phyloP scores from a whole-genome alignment of 768 basidiomycete genomes.

The Pulveroboletus sp. region DNA sequence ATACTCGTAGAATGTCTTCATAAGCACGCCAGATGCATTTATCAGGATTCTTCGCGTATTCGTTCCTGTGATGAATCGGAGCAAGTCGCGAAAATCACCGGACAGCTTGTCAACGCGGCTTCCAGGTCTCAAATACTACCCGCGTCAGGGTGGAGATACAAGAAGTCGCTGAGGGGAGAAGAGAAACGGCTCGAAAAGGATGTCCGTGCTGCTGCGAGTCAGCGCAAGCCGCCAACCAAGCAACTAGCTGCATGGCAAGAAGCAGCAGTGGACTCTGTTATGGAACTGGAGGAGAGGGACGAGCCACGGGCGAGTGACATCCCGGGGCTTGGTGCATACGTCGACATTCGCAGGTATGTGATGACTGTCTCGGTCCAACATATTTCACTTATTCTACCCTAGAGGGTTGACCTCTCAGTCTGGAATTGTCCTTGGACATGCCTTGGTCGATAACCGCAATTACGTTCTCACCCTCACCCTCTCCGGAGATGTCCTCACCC shows the following conservation, averaged over 20 bases:
- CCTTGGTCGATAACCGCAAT: constrained; percentile 30
- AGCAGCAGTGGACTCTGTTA: constrained; percentile 13
- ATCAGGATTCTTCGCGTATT: not conserved
- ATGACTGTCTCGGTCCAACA: not conserved
- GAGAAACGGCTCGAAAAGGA: constrained; percentile 36
- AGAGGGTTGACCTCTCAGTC: constrained; percentile 22
- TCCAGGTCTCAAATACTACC: constrained; percentile 24
- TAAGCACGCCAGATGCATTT: no score
- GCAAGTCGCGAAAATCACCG: constrained; percentile 19
- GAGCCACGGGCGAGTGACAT: constrained; percentile 16
- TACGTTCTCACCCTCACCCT: constrained; percentile 30
- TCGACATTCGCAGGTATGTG: constrained; percentile 50
- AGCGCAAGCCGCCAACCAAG: constrained; percentile 21
- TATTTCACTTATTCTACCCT: constrained; percentile 11
- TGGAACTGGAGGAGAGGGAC: constrained; percentile 11
- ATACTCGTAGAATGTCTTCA: constrained; percentile 16
- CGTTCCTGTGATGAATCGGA: constrained; percentile 3
- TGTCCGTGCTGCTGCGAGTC: constrained; percentile 11
- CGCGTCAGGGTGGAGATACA: constrained; percentile 36
- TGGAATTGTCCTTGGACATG: constrained; percentile 29
- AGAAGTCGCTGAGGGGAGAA: constrained; percentile 33
- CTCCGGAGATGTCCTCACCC: constrained; percentile 50
- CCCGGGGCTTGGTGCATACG: constrained; percentile 43
- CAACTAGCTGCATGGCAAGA: constrained; percentile 25
- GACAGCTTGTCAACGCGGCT: constrained; percentile 35